Conservation (phyloP, 1,284 basidiomycete species). For the Puccinia novopanici region DNA sequence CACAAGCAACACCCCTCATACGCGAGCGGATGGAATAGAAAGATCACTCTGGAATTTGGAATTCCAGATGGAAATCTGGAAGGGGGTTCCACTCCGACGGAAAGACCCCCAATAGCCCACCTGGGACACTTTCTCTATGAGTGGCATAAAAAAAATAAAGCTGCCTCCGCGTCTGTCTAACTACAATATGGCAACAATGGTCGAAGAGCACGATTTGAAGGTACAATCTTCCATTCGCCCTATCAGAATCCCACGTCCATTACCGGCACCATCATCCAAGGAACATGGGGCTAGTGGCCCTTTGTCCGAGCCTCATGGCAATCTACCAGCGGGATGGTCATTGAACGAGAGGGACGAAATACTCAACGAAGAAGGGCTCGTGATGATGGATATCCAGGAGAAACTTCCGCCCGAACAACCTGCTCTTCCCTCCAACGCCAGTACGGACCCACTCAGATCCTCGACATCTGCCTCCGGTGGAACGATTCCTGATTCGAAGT, state of each 20-base stretch:
- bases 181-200: too few species aligned
- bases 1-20: too few species aligned
- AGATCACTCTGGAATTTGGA: too few species aligned
- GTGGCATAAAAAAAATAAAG: too few species aligned
- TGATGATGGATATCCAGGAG: constrained; percentile 41
- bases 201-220: too few species aligned
- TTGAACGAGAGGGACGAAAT: constrained; percentile 43
- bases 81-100: too few species aligned
- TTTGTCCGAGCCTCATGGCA: neutral
- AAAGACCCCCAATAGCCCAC: too few species aligned
- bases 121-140: too few species aligned
- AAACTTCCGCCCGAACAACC: neutral
- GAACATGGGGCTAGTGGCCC: neutral
- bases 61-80: too few species aligned
- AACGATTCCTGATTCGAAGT: neutral
- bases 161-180: too few species aligned
- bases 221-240: neutral
- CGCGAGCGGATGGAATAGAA: too few species aligned
- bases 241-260: constrained; percentile 6
- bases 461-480: constrained; percentile 4
- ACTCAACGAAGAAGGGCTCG: constrained; percentile 43
- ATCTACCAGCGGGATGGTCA: constrained; percentile 30
- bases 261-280: neutral
- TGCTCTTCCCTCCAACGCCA: neutral
- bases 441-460: neutral